Base-by-base conservation (phyloP, 106 monocot genomes). In the Dioscorea alata region DNA sequence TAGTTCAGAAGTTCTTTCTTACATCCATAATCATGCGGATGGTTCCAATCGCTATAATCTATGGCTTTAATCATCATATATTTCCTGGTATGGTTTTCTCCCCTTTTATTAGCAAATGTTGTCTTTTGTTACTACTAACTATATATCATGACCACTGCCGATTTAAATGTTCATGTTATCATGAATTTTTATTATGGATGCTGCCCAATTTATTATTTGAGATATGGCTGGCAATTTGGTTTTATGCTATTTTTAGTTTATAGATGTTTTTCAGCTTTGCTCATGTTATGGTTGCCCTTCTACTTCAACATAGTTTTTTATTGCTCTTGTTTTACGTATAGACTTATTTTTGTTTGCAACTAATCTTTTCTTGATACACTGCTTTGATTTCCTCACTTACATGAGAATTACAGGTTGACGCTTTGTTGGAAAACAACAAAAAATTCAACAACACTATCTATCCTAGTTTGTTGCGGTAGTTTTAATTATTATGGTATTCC, bases 41-140 rank as follows among this genome's bases (percentile, higher is more conserved):
- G 66, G 66, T 50, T 49, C 66, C 49, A 50, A 20, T 66, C 50
- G 50, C 50, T 48, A 66, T 66, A 66, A 66, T 66, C 1, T 66
- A 66, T 66, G 48, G 49, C 4, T 66, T 66, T 50, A 49, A 50
- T 66, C 49, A 50, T 66, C 66, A 51, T 23, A 42, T 66, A 20
- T 49, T 66, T 66, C 66, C 66, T 42, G 66, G 66, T 66, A 66
- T 8, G 66, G 20, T 23, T 5, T 50, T 9, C 54, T 54, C 2
- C 28, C 19, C 18, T 54, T 54, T 4, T 13, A 14, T 23, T 66
- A 23, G 19, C 59, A 20, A 22, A 12, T 59, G 7, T 22, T 4
- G 21, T 20, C 23, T 8, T 59, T 23, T 22, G n/a, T 22, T 1
- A 4, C 22, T 59, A 22, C 59, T 5, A 42, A 59, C 23, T 59